Percentiles rank a stretch among this genome's conserved stretches.
phyloP scores from a whole-genome alignment of 2,329 filamentous ascomycete genomes.

The Colletotrichum lindemuthianum region DNA sequence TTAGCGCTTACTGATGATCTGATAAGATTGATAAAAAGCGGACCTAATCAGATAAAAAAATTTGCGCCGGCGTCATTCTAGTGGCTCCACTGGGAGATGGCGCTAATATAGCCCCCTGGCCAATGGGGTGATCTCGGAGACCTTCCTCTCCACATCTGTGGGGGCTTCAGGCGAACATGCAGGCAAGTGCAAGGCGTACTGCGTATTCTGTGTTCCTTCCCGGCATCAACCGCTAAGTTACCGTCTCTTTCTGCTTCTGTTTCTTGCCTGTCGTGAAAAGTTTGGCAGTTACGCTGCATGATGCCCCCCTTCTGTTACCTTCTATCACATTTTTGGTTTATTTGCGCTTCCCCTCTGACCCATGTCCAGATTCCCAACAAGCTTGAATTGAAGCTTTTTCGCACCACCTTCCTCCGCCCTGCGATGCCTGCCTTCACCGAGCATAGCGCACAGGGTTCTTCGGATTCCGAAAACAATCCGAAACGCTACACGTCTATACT shows the following conservation, averaged over 20 bases:
- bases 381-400: conserved; percentile 19
- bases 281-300: no score
- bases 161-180: neutral
- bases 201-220: no score
- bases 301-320: no score
- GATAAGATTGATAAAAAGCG: conserved; percentile 35
- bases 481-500: neutral
- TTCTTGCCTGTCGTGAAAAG: no score
- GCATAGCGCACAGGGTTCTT: neutral
- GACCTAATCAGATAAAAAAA: conserved; percentile 28
- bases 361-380: conserved; percentile 1
- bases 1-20: conserved; percentile 28
- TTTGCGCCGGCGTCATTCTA: conserved; percentile 18
- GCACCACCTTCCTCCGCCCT: no score
- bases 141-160: neutral
- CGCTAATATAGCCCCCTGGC: neutral
- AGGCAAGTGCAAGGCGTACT: no score
- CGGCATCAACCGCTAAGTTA: no score
- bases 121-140: neutral
- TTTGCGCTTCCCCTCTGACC: neutral
- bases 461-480: neutral
- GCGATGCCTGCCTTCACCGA: neutral
- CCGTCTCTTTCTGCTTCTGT: no score
- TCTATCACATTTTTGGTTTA: neutral
- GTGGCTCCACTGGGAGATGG: neutral